Conservation (phyloP, 768 basidiomycete species). For the Porphyrellus cyaneotinctus region DNA sequence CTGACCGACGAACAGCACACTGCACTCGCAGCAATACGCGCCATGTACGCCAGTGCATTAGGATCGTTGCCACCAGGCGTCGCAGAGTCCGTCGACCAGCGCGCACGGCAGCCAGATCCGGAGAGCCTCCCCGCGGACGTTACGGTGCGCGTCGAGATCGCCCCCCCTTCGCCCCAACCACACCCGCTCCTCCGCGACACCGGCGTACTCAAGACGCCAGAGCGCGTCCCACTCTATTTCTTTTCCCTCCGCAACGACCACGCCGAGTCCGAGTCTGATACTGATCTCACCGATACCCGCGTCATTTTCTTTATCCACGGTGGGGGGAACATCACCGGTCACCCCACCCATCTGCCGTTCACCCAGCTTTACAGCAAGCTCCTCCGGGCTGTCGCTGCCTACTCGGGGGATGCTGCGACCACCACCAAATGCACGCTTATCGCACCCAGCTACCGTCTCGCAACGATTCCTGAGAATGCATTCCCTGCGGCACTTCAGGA, state of each 20-base stretch:
- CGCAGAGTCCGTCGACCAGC: slow-evolving; percentile 14
- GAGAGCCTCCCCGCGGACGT: slow-evolving; percentile 10
- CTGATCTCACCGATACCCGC: not conserved
- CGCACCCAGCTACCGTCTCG: slow-evolving; percentile 26
- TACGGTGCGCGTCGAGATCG: slow-evolving; percentile 13
- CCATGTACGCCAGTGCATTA: rapidly evolving
- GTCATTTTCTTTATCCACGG: slow-evolving; percentile 26
- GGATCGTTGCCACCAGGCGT: not conserved
- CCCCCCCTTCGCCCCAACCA: slow-evolving; percentile 6
- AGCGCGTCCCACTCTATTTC: slow-evolving; percentile 22
- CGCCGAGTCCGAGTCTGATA: too few species aligned
- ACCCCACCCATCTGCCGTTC: slow-evolving; percentile 11
- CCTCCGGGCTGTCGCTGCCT: slow-evolving; percentile 8
- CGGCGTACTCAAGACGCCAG: slow-evolving; percentile 9
- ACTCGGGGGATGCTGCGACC: too few species aligned
- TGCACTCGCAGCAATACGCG: slow-evolving; percentile 3
- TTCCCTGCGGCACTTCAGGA: slow-evolving; percentile 25
- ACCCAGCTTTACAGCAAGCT: slow-evolving; percentile 3
- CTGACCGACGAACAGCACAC: slow-evolving; percentile 15
- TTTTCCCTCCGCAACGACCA: slow-evolving; percentile 2
- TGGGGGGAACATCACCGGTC: slow-evolving; percentile 17
- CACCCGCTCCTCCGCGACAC: not conserved
- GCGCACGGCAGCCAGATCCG: slow-evolving; percentile 1
- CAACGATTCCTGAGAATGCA: slow-evolving; percentile 19
- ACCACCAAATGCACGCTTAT: slow-evolving; percentile 9